These are phyloP conservation scores for Raphanus hybrid DNA, from an alignment of 441 rosid genomes.

Conservation along the genomic window DNA sequence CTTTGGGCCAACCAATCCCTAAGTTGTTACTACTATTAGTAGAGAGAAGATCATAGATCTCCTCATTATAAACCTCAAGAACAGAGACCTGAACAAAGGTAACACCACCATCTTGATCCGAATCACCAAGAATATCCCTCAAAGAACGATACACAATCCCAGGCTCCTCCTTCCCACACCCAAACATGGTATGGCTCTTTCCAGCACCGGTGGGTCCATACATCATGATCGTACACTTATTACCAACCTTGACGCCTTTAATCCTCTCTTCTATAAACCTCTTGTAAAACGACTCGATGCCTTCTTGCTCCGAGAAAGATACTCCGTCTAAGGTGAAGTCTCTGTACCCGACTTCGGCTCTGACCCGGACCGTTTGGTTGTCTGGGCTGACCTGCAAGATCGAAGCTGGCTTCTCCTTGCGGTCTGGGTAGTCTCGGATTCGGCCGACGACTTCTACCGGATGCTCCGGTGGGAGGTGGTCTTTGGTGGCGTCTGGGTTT, in stretches of 20 bases:
- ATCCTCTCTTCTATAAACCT: conserved; percentile 80
- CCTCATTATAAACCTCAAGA: conserved; percentile 93
- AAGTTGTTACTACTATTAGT: conserved; percentile 66
- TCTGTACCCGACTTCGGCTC: conserved; percentile 89
- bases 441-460: conserved; percentile 92
- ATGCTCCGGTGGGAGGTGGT: conserved; percentile 63
- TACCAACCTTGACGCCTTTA: conserved; percentile 78
- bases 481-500: conserved; percentile 48
- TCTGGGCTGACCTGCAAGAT: conserved; percentile 66
- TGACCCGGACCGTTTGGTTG: conserved; percentile 62
- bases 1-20: conserved; percentile 85
- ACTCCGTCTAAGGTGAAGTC: conserved; percentile 89
- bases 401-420: conserved; percentile 58
- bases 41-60: conserved; percentile 87
- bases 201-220: conserved; percentile 97
- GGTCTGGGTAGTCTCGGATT: conserved; percentile 73
- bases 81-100: conserved; percentile 90
- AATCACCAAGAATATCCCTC: conserved; percentile 66
- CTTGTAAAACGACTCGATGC: conserved; percentile 70
- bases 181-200: conserved; percentile 96
- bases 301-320: conserved; percentile 85
- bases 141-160: conserved; percentile 86
- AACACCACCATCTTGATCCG: conserved; percentile 57
- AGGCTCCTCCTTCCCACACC: conserved; percentile 45
- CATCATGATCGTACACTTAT: conserved; percentile 89